phyloP scores from a whole-genome alignment of 768 basidiomycete genomes.

The Mycena capillaripes region DNA sequence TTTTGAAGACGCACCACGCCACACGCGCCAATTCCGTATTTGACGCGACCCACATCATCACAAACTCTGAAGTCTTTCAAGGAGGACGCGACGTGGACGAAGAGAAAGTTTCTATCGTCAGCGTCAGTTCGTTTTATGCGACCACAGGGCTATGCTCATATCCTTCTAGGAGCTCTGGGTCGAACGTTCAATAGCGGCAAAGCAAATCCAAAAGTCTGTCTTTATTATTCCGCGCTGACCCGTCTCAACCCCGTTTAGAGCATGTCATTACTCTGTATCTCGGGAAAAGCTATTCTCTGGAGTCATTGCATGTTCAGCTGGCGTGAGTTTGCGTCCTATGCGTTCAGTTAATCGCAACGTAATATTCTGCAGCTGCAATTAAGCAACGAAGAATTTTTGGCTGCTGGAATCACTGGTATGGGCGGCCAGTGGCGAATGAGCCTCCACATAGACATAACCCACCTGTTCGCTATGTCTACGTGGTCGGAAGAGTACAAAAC shows the following conservation, averaged over 20 bases:
- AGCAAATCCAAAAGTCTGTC: slow-evolving; percentile 23
- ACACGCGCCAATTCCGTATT: slow-evolving; percentile 34
- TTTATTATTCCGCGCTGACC: neutral
- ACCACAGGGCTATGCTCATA: neutral
- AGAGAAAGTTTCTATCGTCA: slow-evolving; percentile 10
- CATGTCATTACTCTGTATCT: slow-evolving; percentile 78
- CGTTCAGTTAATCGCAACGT: neutral
- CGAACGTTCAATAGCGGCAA: slow-evolving; percentile 24
- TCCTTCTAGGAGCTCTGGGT: slow-evolving; percentile 24
- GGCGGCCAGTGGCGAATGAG: slow-evolving; percentile 87
- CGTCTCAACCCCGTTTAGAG: slow-evolving; percentile 9
- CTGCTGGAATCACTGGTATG: slow-evolving; percentile 77
- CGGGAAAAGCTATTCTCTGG: slow-evolving; percentile 87
- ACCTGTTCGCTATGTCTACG: slow-evolving; percentile 76
- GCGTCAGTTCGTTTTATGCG: neutral
- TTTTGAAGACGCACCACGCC: slow-evolving; percentile 58
- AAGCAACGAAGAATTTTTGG: slow-evolving; percentile 80
- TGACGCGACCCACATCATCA: slow-evolving; percentile 57
- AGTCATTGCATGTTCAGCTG: slow-evolving; percentile 79
- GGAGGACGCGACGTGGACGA: slow-evolving; percentile 49
- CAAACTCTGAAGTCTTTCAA: slow-evolving; percentile 54
- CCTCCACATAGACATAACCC: slow-evolving; percentile 88
- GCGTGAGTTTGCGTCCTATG: slow-evolving; percentile 56
- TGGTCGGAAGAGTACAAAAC: slow-evolving; percentile 65
- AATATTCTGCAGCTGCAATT: slow-evolving; percentile 60